Base-by-base conservation (phyloP, 2,329 filamentous ascomycete species). In the Zasmidium citrigriseum region DNA sequence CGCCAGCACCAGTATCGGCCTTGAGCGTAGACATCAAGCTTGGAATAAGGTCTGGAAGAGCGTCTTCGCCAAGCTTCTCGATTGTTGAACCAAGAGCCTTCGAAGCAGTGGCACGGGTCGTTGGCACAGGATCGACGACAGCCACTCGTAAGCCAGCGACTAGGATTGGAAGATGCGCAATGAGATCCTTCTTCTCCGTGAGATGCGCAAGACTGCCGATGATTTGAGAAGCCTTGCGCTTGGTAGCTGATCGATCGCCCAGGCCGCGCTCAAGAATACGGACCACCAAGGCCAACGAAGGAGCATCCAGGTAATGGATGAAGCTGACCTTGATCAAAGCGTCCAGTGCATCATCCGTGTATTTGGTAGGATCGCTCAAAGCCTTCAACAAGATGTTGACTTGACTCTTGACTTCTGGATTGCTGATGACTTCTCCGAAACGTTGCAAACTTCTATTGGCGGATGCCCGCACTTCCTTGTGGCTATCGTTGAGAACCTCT, bases 21-120 rank as follows among this genome's bases (percentile, higher is more conserved):
- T 96, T 97, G 77, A 99, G 89, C 0, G 93, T 98, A 66, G 93
- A 85, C 96, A 99, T 99, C 62, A 99, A 87, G 63, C 91, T 93
- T 46, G 96, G 95, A 63, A 99, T 99, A 61, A 99, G 90, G 73
- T 99, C 95, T 46, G 95, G 96, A 66, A 99, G 81, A 46, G 95
- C 90, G 76, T 99, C 95, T 76, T 99, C 95, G 75, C 95, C 95
- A 52, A 99, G 84, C 77, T 99, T 99, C 78, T 99, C 95, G 61
- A 99, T 89, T n/a, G 97, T 84, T 1, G 95, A 98, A 53, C 95
- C 95, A 45, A 99, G 83, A 41, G 95, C 95, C 70, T 96, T 95
- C 4, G 96, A 98, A 23, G 93, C 95, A 16, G 95, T 99, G 21
- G 95, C 95, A 70, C 95, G 88, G 38, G 96, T 99, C 2, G 93